Conservation (phyloP, 257 asterid genomes). For the Salvia miltiorrhiza region DNA sequence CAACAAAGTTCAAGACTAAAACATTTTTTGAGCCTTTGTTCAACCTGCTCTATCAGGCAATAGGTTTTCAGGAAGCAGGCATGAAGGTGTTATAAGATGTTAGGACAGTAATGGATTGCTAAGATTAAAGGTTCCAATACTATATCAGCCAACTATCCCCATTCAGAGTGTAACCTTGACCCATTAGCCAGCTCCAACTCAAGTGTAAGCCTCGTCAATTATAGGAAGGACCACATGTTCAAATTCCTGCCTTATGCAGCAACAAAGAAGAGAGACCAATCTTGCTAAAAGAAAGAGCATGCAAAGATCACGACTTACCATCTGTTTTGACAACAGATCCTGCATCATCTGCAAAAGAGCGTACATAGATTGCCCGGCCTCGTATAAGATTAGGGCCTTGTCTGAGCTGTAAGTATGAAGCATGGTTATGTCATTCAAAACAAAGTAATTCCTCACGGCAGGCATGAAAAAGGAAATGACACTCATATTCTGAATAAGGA, state of each 20-base stretch:
- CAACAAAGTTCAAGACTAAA: not conserved
- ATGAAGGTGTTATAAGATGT: not conserved
- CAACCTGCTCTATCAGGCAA: not conserved
- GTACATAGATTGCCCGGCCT: conserved; percentile 39
- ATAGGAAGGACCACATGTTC: not conserved
- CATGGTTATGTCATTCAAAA: not conserved
- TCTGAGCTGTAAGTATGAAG: conserved; percentile 49
- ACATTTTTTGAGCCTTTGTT: not conserved
- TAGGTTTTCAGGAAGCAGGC: not conserved
- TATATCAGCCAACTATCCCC: not conserved
- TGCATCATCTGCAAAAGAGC: conserved; percentile 51
- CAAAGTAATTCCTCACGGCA: conserved; percentile 6
- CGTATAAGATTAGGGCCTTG: conserved; percentile 45
- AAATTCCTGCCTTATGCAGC: not conserved
- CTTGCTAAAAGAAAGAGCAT: conserved; percentile 2
- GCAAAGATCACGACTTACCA: conserved; percentile 37
- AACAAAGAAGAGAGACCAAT: conserved; percentile 6
- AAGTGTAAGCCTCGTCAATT: not conserved
- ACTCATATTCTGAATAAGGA: too few species aligned
- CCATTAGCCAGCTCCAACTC: not conserved
- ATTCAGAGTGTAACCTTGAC: not conserved
- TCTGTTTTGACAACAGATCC: conserved; percentile 48
- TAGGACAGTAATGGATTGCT: not conserved
- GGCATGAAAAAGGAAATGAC: conserved; percentile 10
- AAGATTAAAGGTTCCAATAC: not conserved